Conservation (phyloP, 768 basidiomycete genomes). For the Rhodosporidiobolus sp. region DNA sequence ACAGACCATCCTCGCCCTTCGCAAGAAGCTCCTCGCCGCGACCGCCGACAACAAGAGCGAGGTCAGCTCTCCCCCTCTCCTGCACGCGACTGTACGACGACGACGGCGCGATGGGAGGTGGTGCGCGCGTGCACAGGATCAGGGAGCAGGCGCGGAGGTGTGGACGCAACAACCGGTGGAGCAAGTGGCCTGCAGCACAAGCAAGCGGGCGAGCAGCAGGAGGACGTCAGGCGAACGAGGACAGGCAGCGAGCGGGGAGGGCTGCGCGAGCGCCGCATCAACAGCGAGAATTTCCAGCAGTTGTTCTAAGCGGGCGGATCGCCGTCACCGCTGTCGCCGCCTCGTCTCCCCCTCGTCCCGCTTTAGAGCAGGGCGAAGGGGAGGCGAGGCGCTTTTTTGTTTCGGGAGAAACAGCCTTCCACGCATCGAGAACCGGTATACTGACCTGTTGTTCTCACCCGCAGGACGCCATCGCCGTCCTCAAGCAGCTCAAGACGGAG, state of each 20-base stretch:
- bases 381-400: conserved; percentile 13
- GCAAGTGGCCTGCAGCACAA: too few relatives aligned
- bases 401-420: background rate
- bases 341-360: background rate
- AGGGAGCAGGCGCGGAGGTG: too few relatives aligned
- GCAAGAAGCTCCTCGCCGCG: conserved; percentile 29
- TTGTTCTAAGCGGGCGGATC: too few relatives aligned
- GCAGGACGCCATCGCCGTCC: conserved; percentile 35
- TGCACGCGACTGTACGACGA: background rate
- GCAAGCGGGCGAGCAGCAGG: too few relatives aligned
- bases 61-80: background rate
- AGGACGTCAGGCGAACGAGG: too few relatives aligned
- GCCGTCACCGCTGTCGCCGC: too few relatives aligned
- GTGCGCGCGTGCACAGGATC: too few relatives aligned
- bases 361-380: background rate
- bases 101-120: background rate
- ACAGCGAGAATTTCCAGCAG: too few relatives aligned
- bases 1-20: conserved; percentile 15
- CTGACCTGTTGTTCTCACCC: background rate
- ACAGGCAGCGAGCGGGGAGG: too few relatives aligned
- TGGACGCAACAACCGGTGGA: too few relatives aligned
- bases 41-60: conserved; percentile 20
- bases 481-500: conserved; percentile 39
- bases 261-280: too few relatives aligned
- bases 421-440: background rate